Evolutionary conservation across 805 yeast genomes (phyloP), one percentile per base, ranked within the genome.

Genomic region (Barnettozyma botsteinii): DNA sequence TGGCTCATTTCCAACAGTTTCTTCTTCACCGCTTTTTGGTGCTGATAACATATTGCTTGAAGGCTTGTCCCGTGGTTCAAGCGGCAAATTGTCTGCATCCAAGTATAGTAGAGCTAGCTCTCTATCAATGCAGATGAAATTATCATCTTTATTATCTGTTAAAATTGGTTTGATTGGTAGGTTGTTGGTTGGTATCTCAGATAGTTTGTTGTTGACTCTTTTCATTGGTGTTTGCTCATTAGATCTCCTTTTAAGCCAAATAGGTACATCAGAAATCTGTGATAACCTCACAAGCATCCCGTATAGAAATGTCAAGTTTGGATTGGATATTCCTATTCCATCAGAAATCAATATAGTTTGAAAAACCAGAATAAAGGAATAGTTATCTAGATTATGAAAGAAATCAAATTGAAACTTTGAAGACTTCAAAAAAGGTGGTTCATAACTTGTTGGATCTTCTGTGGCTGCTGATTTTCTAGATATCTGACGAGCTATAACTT

Each of bases 301-400:
- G 17, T 48, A 46, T 4, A 48, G 20, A 17, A 40, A 43, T 7
- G 44, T 44, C 13, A 43, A 25, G 17, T 36, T 38, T 10, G 52
- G 43, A 21, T 43, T 40, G 13, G 41, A 42, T 10, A 38, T 36
- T 2, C 31, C 28, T 4, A 33, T 22, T 3, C 18, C 14, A 27
- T 50, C 53, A 10, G 53, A 36, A 6, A 44, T 18, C 28, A 44
- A 33, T 8, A 51, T 35, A 8, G 35, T 19, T 21, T 49, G 53
- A 33, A 42, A 49, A 13, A 51, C 4, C 32, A 44, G 21, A 10
- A 44, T 11, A 10, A 43, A 21, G 3, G 43, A 22, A 21, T 45
- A 41, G 18, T 38, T 38, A n/a, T 41, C 42, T 24, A 29, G 12
- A 7, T 29, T 31, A 15, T 38, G 28, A n/a, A 18, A 29, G 8